Percentiles rank a stretch among this genome's conserved stretches.
These are phyloP conservation scores for Salix purpurea DNA, from an alignment of 345 rosid genomes.

Conservation along the genomic window DNA sequence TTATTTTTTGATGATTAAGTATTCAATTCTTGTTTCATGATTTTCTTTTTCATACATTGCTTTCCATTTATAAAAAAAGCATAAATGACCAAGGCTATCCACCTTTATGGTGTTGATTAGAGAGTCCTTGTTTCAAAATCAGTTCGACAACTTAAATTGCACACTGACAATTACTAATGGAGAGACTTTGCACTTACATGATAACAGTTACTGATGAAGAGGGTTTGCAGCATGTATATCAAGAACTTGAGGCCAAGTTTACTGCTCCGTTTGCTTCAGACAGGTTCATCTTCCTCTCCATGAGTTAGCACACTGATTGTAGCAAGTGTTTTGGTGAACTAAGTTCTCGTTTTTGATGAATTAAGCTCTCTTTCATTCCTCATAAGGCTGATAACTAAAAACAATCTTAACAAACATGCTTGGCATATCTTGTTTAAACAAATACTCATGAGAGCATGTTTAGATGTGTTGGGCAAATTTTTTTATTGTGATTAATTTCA, in stretches of 20 bases:
- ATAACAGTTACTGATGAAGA: constrained; percentile 81
- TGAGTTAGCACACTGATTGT: not conserved
- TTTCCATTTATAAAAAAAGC: constrained; percentile 5
- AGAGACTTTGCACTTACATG: constrained; percentile 34
- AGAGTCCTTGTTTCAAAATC: not conserved
- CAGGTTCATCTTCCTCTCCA: constrained; percentile 36
- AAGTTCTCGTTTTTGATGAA: not conserved
- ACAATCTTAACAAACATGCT: not conserved
- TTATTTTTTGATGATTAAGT: constrained; percentile 19
- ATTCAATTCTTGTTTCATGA: constrained; percentile 15
- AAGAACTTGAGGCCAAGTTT: constrained; percentile 77
- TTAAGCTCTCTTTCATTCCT: not conserved
- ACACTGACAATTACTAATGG: constrained; percentile 56
- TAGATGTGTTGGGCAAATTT: not conserved
- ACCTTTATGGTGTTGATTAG: constrained; percentile 11
- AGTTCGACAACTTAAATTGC: constrained; percentile 18
- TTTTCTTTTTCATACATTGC: constrained; percentile 7
- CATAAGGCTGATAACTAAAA: not conserved
- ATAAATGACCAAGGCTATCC: constrained; percentile 14
- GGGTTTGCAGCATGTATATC: constrained; percentile 74
- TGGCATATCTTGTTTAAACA: not conserved
- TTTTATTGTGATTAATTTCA: not conserved
- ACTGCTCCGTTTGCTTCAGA: constrained; percentile 49
- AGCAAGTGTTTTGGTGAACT: not conserved
- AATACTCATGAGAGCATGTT: not conserved